Evolutionary conservation across 2,329 filamentous ascomycete species (phyloP).

Genomic region (Orbilia oligospora): DNA sequence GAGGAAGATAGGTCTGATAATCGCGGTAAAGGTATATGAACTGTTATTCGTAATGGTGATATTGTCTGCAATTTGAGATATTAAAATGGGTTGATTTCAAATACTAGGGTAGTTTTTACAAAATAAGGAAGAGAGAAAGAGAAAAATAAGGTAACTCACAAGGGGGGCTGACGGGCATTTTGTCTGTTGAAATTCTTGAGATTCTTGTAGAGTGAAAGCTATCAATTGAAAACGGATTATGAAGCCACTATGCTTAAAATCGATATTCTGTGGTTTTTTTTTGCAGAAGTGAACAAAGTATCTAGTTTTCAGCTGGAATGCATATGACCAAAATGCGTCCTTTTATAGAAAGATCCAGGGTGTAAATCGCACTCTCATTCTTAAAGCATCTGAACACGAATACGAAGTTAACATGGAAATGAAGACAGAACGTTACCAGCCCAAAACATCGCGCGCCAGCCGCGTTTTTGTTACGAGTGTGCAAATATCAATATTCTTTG

Average conservation of each 20-base stretch:
- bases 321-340: background rate
- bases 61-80: background rate
- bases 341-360: background rate
- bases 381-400: background rate
- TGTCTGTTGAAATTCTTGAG: background rate
- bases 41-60: constrained; percentile 14
- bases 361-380: background rate
- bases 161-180: constrained; percentile 6
- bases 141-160: background rate
- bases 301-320: background rate
- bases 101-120: too few species aligned
- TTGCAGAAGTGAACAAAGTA: background rate
- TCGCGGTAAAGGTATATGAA: constrained; percentile 7
- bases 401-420: background rate
- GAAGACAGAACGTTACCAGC: too few species aligned
- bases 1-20: background rate
- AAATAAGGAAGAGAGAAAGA: background rate
- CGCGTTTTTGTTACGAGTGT: background rate
- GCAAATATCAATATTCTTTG: too few species aligned
- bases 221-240: background rate
- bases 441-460: background rate
- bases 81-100: background rate
- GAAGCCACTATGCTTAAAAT: too few species aligned
- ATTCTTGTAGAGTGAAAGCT: background rate
- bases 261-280: background rate